Conservation (phyloP, 2,329 filamentous ascomycete species). For the Ophioceras dolichostomum region DNA sequence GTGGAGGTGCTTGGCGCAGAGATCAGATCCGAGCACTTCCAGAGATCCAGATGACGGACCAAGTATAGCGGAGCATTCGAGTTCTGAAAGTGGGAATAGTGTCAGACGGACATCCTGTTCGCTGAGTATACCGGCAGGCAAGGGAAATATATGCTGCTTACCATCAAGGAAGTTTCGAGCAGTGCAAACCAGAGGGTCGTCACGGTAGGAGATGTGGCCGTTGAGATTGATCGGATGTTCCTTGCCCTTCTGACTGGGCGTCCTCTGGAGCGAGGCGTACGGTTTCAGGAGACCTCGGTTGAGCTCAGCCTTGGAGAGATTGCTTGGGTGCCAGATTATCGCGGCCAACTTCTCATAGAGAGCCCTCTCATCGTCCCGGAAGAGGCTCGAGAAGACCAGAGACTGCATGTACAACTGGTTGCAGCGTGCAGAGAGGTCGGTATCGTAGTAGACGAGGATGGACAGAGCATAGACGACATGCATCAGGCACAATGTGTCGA, state of each 20-base stretch:
- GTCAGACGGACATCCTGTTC: too few species aligned
- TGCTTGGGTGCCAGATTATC: slow-evolving; percentile 34
- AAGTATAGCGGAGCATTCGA: slow-evolving; percentile 31
- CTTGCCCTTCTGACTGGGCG: slow-evolving; percentile 28
- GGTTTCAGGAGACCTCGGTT: slow-evolving; percentile 13
- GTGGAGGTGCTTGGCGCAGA: slow-evolving; percentile 28
- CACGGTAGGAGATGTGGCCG: slow-evolving; percentile 2
- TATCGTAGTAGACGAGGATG: slow-evolving; percentile 28
- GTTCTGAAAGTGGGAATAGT: too few species aligned
- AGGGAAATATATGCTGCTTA: too few species aligned
- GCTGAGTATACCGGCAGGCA: too few species aligned
- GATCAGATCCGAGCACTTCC: slow-evolving; percentile 24
- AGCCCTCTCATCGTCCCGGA: slow-evolving; percentile 22
- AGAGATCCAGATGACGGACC: slow-evolving; percentile 13
- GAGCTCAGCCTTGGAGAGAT: slow-evolving; percentile 17
- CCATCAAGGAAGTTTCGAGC: slow-evolving; percentile 39
- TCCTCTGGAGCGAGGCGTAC: slow-evolving; percentile 8
- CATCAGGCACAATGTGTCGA: slow-evolving; percentile 36
- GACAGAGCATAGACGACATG: slow-evolving; percentile 40
- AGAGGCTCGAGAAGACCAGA: slow-evolving; percentile 26
- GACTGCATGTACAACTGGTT: slow-evolving; percentile 33
- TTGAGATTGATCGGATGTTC: slow-evolving; percentile 10
- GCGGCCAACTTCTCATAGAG: slow-evolving; percentile 30
- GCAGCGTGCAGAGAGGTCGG: slow-evolving; percentile 19
- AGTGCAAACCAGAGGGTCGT: slow-evolving; percentile 26